Evolutionary conservation across 2,329 filamentous ascomycete species (phyloP).

Genomic region (Coniochaeta ligniaria): DNA sequence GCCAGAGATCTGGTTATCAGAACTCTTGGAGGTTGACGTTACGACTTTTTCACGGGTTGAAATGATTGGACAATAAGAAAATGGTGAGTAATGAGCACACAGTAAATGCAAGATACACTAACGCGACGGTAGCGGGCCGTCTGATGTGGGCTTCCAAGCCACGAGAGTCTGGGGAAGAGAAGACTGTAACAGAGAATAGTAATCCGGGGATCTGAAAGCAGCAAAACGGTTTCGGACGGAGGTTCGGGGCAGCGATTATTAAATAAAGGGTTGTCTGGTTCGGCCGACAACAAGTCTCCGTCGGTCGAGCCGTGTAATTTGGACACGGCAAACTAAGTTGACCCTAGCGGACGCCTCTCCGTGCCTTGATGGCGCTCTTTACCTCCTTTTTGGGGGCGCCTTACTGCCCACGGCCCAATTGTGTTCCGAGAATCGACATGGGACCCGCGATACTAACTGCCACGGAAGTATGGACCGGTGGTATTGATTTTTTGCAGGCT

Average conservation of each 20-base stretch:
- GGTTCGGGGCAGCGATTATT: not conserved
- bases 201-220: not conserved
- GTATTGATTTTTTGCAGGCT: not conserved
- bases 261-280: not conserved
- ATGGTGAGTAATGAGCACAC: not conserved
- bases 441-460: not conserved
- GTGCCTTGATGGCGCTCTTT: not conserved
- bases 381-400: not conserved
- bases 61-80: not conserved
- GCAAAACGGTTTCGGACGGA: not conserved
- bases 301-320: not conserved
- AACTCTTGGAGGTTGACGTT: not conserved
- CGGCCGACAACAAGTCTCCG: not conserved
- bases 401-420: not conserved
- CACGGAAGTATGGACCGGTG: not conserved
- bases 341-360: not conserved
- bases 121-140: not conserved
- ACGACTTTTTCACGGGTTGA: not conserved
- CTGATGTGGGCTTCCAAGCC: not conserved
- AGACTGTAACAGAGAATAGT: not conserved
- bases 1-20: not conserved
- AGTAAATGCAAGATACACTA: not conserved
- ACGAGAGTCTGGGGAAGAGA: not conserved
- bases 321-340: not conserved
- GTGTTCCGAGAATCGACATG: not conserved